Evolutionary conservation across 2,329 filamentous ascomycete species (phyloP), one percentile per base, ranked within the genome.

Genomic region (Helotiales sp.): DNA sequence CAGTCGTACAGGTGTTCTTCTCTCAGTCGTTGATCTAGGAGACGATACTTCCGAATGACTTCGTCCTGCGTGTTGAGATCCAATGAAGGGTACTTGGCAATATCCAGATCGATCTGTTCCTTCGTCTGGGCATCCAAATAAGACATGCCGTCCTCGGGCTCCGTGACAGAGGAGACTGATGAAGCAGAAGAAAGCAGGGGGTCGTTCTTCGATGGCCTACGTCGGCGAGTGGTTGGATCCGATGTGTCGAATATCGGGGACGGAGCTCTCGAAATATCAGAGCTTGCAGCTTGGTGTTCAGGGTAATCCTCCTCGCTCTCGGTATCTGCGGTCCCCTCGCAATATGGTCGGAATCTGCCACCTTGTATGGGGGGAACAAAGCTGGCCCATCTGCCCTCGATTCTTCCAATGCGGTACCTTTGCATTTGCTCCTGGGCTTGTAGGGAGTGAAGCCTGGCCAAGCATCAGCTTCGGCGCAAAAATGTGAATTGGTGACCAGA

Each of bases 281-380:
- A 73, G 62, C 69, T 72, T 26, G 54, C 52, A 10, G 40, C 40
- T 15, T 65, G 50, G 20, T 66, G 61, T 37, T 80, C 78, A 20
- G 79, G 76, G 24, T 68, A 67, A 26, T 52, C 78, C 58, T 79
- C 79, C 37, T 80, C 77, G 52, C 81, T 78, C 7, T 79, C 77
- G 28, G 80, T 77, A 55, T 77, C 74, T 47, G 50, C 30, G 15
- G 60, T 43, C n/a, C 69, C 71, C 69, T 84, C 80, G 61, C 79
- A 77, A 68, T 83, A 83, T 24, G 81, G 79, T 71, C 90, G 86
- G 79, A 94, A 97, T 66, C 85, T 84, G 49, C 95, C 95, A 65
- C 93, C 94, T 79, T 98, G 95, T 61, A 98, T 95, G 0, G 96
- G 95, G 4, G 96, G 94, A 6, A 92, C 75, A 77, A 97, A 97